These are phyloP conservation scores for Cyclotella baltica DNA, from an alignment of 108 stramenopile species.

Conservation along the genomic window DNA sequence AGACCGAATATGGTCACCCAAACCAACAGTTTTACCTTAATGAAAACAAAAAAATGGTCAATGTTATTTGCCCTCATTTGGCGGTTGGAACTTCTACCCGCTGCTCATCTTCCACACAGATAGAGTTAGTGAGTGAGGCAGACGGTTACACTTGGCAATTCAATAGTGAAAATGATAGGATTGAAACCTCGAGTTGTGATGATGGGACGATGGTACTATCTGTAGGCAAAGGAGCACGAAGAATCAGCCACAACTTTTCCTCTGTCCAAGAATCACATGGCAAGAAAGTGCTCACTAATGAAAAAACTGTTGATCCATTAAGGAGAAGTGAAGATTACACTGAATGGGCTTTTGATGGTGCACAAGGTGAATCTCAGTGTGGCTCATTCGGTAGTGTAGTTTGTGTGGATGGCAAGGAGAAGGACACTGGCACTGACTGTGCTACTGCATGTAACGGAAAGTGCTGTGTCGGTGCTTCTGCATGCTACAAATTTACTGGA, in stretches of 20 bases:
- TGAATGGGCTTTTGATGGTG: background rate
- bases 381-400: background rate
- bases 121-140: background rate
- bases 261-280: too few relatives aligned
- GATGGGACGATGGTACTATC: background rate
- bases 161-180: background rate
- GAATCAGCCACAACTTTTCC: background rate
- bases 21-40: background rate
- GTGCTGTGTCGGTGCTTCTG: background rate
- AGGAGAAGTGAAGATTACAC: too few relatives aligned
- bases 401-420: background rate
- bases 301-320: too few relatives aligned
- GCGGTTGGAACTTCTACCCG: background rate
- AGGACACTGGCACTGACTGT: background rate
- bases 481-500: background rate
- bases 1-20: background rate
- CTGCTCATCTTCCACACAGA: background rate
- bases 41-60: background rate
- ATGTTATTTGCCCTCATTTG: background rate
- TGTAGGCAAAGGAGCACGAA: background rate
- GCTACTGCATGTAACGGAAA: background rate
- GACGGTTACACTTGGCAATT: background rate
- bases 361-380: background rate
- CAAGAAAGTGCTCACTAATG: too few relatives aligned
- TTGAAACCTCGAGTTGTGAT: background rate